Percentiles rank a stretch among this genome's conserved stretches.
Evolutionary conservation across 805 yeast species (phyloP).

Genomic region (Metschnikowia corniflorae): DNA sequence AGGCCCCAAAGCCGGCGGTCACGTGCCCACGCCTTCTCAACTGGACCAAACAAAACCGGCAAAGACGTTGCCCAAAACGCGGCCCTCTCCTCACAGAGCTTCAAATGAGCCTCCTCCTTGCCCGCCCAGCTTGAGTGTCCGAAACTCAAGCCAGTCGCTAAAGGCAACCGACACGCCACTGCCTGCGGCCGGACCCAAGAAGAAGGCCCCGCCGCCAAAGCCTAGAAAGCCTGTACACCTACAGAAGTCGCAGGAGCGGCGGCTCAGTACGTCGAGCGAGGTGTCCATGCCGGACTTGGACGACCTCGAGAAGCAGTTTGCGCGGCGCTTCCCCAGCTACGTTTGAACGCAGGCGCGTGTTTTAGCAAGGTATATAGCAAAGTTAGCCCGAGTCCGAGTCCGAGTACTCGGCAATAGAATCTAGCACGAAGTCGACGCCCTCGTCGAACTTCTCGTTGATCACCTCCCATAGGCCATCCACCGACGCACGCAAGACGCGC

Average conservation of each 20-base stretch:
- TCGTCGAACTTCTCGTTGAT: constrained; percentile 82
- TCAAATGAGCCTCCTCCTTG: constrained; percentile 34
- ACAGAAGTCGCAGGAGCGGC: constrained; percentile 24
- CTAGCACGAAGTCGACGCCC: constrained; percentile 77
- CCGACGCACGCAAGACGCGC: constrained; percentile 70
- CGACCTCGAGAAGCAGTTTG: constrained; percentile 54
- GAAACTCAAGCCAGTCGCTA: constrained; percentile 5
- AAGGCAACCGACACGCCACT: background rate
- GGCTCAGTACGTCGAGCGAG: constrained; percentile 38
- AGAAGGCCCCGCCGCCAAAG: constrained; percentile 57
- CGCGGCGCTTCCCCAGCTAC: constrained; percentile 59
- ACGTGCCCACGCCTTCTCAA: too few species aligned
- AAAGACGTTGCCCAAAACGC: constrained; percentile 5
- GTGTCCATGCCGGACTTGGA: constrained; percentile 51
- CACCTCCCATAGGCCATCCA: constrained; percentile 71
- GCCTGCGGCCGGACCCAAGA: constrained; percentile 7
- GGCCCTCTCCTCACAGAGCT: constrained; percentile 1
- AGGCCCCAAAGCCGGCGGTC: too few species aligned
- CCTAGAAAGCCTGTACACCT: constrained; percentile 62
- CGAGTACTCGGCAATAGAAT: constrained; percentile 54
- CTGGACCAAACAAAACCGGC: background rate
- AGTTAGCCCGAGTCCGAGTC: constrained; percentile 14
- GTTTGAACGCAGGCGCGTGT: constrained; percentile 25
- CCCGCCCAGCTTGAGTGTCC: constrained; percentile 23
- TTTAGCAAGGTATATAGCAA: background rate